Evolutionary conservation across 202 grass and related monocot species (phyloP).

Genomic region (Saccharum hybrid): DNA sequence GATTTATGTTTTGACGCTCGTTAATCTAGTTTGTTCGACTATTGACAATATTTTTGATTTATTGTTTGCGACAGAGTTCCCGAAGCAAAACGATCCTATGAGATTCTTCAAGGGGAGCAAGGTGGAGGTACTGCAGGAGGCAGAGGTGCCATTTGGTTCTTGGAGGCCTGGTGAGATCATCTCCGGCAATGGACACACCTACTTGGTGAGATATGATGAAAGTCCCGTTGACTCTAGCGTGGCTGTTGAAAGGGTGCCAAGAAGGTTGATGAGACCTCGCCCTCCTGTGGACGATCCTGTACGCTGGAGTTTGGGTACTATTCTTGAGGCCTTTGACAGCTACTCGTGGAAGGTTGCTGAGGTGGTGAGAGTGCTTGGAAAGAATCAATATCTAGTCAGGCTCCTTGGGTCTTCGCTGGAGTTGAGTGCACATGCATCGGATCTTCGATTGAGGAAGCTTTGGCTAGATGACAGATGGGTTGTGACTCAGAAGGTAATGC

Average conservation of each 20-base stretch:
- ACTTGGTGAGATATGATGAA: conserved; percentile 61
- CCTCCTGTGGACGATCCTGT: conserved; percentile 27
- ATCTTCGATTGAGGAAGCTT: conserved; percentile 61
- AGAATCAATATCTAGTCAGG: conserved; percentile 55
- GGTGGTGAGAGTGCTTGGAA: conserved; percentile 49
- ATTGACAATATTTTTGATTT: conserved; percentile 25
- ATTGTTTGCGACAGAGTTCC: conserved; percentile 32
- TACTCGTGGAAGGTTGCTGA: conserved; percentile 81
- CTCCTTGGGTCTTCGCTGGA: conserved; percentile 59
- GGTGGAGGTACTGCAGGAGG: conserved; percentile 71
- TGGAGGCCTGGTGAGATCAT: conserved; percentile 80
- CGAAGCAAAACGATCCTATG: conserved; percentile 34
- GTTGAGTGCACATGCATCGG: conserved; percentile 46
- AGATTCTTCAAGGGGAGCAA: conserved; percentile 74
- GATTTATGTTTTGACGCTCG: not conserved
- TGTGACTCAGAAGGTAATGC: conserved; percentile 64
- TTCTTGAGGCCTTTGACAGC: conserved; percentile 77
- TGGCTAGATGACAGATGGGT: conserved; percentile 75
- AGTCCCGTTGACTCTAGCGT: conserved; percentile 17
- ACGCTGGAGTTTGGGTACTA: conserved; percentile 58
- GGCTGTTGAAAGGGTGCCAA: conserved; percentile 63
- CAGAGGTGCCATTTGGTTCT: conserved; percentile 52
- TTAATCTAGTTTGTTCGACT: conserved; percentile 6
- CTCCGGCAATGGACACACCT: conserved; percentile 82
- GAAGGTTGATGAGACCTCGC: conserved; percentile 65